Conservation (phyloP, 1,284 basidiomycete genomes). For the Apiotrichum montevideense region DNA sequence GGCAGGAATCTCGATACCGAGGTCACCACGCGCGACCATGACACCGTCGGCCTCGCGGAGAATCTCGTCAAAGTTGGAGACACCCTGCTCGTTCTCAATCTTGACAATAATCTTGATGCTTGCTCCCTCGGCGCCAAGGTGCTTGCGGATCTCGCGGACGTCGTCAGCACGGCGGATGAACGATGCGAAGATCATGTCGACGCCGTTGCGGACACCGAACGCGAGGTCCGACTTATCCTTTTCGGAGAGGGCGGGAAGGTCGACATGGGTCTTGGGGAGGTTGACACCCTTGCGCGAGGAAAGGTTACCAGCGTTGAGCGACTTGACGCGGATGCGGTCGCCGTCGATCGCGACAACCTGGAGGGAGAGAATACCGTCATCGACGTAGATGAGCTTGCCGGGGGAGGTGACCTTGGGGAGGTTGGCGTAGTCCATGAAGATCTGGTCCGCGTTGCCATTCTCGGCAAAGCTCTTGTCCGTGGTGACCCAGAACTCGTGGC, state of each 20-base stretch:
- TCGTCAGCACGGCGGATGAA: slow-evolving; percentile 92
- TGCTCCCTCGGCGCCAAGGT: slow-evolving; percentile 85
- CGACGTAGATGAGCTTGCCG: slow-evolving; percentile 94
- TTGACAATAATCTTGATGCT: slow-evolving; percentile 97
- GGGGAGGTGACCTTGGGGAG: slow-evolving; percentile 90
- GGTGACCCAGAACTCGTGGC: slow-evolving; percentile 90
- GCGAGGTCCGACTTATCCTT: slow-evolving; percentile 94
- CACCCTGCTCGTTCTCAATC: slow-evolving; percentile 97
- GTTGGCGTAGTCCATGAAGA: slow-evolving; percentile 90
- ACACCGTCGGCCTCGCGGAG: slow-evolving; percentile 88
- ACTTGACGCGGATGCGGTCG: slow-evolving; percentile 72
- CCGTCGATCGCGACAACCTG: slow-evolving; percentile 83
- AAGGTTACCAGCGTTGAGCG: slow-evolving; percentile 87
- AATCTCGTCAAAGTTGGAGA: slow-evolving; percentile 96
- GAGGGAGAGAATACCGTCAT: slow-evolving; percentile 93
- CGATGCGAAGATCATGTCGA: slow-evolving; percentile 98
- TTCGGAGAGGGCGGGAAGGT: slow-evolving; percentile 93
- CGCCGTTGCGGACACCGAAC: slow-evolving; percentile 95
- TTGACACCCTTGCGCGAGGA: slow-evolving; percentile 99
- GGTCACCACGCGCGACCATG: slow-evolving; percentile 96
- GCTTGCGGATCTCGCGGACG: slow-evolving; percentile 81
- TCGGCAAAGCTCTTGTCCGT: slow-evolving; percentile 78
- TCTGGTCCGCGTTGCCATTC: slow-evolving; percentile 68
- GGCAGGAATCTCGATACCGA: slow-evolving; percentile 97
- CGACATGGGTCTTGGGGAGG: slow-evolving; percentile 95